A percentile compares a stretch with the other conserved stretches of the same genome.
Evolutionary conservation across 1,284 basidiomycete species (phyloP).

Genomic region (Peniophora sp.): DNA sequence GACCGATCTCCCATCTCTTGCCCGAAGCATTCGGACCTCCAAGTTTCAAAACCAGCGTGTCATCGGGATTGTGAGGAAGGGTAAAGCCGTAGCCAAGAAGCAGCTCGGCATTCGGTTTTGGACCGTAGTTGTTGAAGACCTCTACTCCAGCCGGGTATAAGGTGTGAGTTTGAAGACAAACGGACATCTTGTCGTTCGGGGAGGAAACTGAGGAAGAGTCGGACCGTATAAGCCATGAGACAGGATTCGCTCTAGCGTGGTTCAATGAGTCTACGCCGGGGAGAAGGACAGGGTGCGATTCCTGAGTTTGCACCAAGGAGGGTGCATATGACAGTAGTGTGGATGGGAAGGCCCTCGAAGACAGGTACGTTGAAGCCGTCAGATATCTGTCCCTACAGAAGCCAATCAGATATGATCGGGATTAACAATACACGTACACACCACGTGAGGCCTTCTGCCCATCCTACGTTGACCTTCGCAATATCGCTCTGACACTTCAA

Average conservation of each 20-base stretch:
- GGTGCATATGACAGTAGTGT: constrained; percentile 57
- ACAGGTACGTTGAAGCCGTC: constrained; percentile 66
- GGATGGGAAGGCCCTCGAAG: constrained; percentile 85
- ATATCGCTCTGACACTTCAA: constrained; percentile 36
- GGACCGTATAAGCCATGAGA: constrained; percentile 68
- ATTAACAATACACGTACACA: constrained; percentile 23
- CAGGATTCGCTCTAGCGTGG: constrained; percentile 63
- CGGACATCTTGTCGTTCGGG: constrained; percentile 15
- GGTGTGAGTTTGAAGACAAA: constrained; percentile 39
- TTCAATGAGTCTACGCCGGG: constrained; percentile 84
- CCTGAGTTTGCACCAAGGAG: constrained; percentile 37
- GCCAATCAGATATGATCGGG: neutral
- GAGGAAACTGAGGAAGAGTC: constrained; percentile 72
- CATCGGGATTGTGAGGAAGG: constrained; percentile 69
- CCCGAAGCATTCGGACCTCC: too few species aligned
- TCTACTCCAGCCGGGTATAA: constrained; percentile 39
- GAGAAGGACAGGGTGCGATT: constrained; percentile 69
- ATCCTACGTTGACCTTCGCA: constrained; percentile 25
- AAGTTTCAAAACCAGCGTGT: constrained; percentile 74
- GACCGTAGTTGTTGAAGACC: constrained; percentile 86
- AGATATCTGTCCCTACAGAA: constrained; percentile 59
- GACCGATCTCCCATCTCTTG: constrained; percentile 56
- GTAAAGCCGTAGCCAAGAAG: constrained; percentile 87
- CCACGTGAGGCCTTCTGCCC: constrained; percentile 60
- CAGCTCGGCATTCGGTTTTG: constrained; percentile 80